These are phyloP conservation scores for Colletotrichum chrysophilum DNA, from an alignment of 2,329 filamentous ascomycete species.

Conservation along the genomic window DNA sequence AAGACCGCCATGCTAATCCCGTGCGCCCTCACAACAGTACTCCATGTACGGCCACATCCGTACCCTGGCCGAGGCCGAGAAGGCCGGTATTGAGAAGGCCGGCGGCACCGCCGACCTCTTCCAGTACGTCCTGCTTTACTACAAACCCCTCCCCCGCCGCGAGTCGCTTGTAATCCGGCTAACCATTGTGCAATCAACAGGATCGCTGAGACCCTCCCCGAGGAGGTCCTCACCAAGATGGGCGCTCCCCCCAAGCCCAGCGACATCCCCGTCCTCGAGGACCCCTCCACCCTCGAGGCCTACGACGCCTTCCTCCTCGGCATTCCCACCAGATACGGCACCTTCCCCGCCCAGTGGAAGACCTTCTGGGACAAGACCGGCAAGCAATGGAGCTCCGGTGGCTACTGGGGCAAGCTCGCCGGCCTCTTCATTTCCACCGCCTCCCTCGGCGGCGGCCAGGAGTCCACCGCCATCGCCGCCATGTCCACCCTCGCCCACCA, in stretches of 20 bases:
- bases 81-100: conserved; percentile 85
- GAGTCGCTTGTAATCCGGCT: neutral
- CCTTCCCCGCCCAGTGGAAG: conserved; percentile 97
- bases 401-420: conserved; percentile 85
- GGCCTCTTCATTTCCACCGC: conserved; percentile 92
- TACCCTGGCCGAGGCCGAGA: conserved; percentile 86
- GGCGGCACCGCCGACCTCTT: conserved; percentile 83
- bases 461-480: conserved; percentile 80
- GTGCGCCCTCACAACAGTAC: conserved; percentile 63
- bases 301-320: conserved; percentile 92
- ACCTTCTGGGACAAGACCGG: conserved; percentile 91
- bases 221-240: conserved; percentile 90
- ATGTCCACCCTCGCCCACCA: conserved; percentile 92
- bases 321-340: conserved; percentile 95
- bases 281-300: conserved; percentile 63
- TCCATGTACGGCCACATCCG: conserved; percentile 93
- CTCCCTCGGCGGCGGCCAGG: conserved; percentile 87
- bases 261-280: conserved; percentile 67
- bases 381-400: conserved; percentile 79
- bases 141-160: neutral
- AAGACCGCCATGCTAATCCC: neutral
- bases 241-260: conserved; percentile 79
- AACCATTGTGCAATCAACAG: conserved; percentile 39
- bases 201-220: conserved; percentile 82
- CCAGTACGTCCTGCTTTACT: conserved; percentile 62